Evolutionary conservation across 2,329 filamentous ascomycete species (phyloP).

Genomic region (Paradendryphiella salina): DNA sequence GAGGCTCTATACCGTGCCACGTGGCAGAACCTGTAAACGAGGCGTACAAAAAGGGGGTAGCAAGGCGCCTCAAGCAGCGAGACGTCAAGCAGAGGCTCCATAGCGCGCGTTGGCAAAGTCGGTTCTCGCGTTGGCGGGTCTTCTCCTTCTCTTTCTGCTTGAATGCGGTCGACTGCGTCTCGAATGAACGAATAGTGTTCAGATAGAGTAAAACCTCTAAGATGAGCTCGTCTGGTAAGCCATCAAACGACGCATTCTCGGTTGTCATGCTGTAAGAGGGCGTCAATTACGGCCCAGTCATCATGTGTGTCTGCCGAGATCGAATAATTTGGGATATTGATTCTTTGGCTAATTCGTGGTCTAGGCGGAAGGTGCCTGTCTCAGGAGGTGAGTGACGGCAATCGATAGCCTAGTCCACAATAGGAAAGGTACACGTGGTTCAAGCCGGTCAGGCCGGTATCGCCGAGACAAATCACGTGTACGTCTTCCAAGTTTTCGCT

Average conservation of each 20-base stretch:
- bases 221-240: slow-evolving; percentile 33
- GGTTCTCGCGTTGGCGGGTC: slow-evolving; percentile 32
- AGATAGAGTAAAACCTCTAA: slow-evolving; percentile 22
- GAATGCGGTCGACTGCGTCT: slow-evolving; percentile 30
- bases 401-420: background rate
- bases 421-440: background rate
- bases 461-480: background rate
- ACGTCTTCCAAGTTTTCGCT: too few relatives aligned
- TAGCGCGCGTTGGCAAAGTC: slow-evolving; percentile 17
- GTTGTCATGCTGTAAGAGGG: background rate
- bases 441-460: background rate
- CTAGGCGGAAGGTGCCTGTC: background rate
- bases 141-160: slow-evolving; percentile 20
- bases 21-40: slow-evolving; percentile 28
- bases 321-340: background rate
- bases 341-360: background rate
- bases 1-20: slow-evolving; percentile 12
- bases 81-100: slow-evolving; percentile 27
- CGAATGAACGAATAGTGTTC: slow-evolving; percentile 21
- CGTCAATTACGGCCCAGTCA: too few relatives aligned
- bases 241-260: background rate
- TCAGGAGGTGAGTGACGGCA: background rate
- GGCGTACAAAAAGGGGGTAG: slow-evolving; percentile 29
- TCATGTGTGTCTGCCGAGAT: background rate
- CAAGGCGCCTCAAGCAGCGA: slow-evolving; percentile 21